Conservation (phyloP, 352 stramenopile species). For the Phytopythium helicoides region DNA sequence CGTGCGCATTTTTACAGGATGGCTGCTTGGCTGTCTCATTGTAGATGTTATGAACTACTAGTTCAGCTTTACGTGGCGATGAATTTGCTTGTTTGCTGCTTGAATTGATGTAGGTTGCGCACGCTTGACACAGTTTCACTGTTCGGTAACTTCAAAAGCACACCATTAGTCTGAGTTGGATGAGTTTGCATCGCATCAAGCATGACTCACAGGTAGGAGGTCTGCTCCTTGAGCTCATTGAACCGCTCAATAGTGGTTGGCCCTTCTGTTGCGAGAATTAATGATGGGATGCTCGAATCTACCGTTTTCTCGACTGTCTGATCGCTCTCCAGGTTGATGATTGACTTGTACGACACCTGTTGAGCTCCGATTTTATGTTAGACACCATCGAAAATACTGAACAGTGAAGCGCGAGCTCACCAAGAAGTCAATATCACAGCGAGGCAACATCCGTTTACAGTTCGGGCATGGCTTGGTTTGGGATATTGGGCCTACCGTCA, state of each 20-base stretch:
- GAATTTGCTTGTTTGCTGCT: neutral
- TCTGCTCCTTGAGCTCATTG: conserved; percentile 36
- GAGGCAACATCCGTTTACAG: conserved; percentile 32
- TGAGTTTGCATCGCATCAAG: neutral
- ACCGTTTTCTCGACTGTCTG: conserved; percentile 3
- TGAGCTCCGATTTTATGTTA: no score
- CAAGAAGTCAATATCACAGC: conserved; percentile 42
- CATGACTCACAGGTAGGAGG: conserved; percentile 35
- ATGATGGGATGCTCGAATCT: conserved; percentile 11
- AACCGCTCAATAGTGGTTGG: conserved; percentile 32
- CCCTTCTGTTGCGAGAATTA: conserved; percentile 31
- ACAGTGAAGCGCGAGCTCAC: no score
- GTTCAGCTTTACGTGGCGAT: neutral
- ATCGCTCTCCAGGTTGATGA: conserved; percentile 26
- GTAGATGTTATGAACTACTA: neutral
- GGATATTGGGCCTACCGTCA: neutral
- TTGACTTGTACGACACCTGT: conserved; percentile 41
- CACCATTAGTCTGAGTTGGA: neutral
- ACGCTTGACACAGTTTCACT: conserved; percentile 35
- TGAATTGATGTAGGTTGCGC: conserved; percentile 25
- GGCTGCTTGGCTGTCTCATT: conserved; percentile 18
- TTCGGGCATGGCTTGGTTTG: conserved; percentile 42
- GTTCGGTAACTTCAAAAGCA: conserved; percentile 37
- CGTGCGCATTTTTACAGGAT: conserved; percentile 10
- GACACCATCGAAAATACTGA: no score